Base-by-base conservation (phyloP, 345 rosid genomes). In the Orychophragmus violaceus region DNA sequence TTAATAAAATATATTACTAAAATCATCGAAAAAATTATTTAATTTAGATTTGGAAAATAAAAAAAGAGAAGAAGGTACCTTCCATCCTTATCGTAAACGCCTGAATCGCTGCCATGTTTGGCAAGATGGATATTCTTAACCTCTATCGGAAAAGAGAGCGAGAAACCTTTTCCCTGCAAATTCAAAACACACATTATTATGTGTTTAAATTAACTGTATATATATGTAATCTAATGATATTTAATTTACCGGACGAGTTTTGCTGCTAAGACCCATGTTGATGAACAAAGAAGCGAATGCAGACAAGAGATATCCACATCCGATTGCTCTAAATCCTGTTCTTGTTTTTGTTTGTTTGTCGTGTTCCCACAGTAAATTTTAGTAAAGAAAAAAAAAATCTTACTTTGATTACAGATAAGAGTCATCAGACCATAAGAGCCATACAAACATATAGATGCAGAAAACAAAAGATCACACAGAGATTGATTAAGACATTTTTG, bases 21-120 rank as follows among this genome's bases (percentile, higher is more conserved):
- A 46, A 8, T 5, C 16, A 25, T 19, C 29, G 21, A 7, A 28
- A 42, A 42, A 54, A 23, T 12, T 37, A 2, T 37, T 3, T 58
- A 22, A 5, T 19, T 12, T 3, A 3, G 19, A 12, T n/a, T 6
- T 6, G 12, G 27, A 32, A 12, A 13, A 5, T 3, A 1, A 33
- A 35, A 7, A 14, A 16, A 19, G 4, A 48, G n/a, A 3, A 24
- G 16, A 37, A n/a, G n/a, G n/a, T 37, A 74, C 96, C 98, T 80
- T 80, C 98, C 98, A 73, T 92, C 77, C 2, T 75, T 59, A 62
- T 89, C 95, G 58, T 89, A 92, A 29, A 82, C 93, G 11, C 86
- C 98, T 3, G 96, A 77, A 50, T 89, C 98, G 33, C 98, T 92
- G 2, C 91, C 87, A 41, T 92, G 98, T 71, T 89, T 92, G 42